These are phyloP conservation scores for Rhizophagus clarus DNA, from an alignment of 192 early-diverging fungal genomes.

Conservation along the genomic window DNA sequence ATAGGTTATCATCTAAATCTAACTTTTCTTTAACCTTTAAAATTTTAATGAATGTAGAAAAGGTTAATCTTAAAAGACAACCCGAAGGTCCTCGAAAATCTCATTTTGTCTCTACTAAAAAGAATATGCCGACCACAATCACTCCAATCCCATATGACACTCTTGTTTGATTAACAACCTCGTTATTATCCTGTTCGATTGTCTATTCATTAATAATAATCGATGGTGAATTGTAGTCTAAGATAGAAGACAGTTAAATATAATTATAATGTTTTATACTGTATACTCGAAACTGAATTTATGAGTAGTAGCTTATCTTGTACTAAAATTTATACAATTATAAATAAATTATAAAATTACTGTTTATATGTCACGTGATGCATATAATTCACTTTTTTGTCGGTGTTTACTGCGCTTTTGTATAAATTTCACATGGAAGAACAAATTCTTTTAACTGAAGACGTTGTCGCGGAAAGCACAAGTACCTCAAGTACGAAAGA, in stretches of 20 bases:
- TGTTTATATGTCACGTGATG: too few species aligned
- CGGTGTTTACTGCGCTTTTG: too few species aligned
- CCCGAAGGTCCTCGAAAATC: slow-evolving; percentile 86
- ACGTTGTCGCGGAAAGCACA: not conserved
- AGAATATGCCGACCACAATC: slow-evolving; percentile 92
- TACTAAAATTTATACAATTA: too few species aligned
- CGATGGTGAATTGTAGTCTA: too few species aligned
- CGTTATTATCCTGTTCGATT: too few species aligned
- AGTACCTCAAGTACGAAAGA: not conserved
- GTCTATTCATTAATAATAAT: too few species aligned
- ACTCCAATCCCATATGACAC: slow-evolving; percentile 93
- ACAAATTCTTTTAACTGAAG: not conserved
- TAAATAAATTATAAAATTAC: too few species aligned
- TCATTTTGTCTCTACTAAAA: slow-evolving; percentile 83
- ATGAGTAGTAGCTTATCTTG: too few species aligned
- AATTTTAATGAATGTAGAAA: slow-evolving; percentile 38
- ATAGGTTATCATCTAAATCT: not conserved
- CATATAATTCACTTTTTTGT: too few species aligned
- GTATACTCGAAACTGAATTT: too few species aligned
- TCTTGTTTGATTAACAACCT: slow-evolving; percentile 2
- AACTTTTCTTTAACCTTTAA: not conserved
- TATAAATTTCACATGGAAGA: not conserved
- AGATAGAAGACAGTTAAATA: too few species aligned
- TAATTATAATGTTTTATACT: too few species aligned
- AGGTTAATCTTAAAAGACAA: slow-evolving; percentile 86